Evolutionary conservation across 164 flowering plant species (phyloP).

Genomic region (Chloranthus sessilifolius): DNA sequence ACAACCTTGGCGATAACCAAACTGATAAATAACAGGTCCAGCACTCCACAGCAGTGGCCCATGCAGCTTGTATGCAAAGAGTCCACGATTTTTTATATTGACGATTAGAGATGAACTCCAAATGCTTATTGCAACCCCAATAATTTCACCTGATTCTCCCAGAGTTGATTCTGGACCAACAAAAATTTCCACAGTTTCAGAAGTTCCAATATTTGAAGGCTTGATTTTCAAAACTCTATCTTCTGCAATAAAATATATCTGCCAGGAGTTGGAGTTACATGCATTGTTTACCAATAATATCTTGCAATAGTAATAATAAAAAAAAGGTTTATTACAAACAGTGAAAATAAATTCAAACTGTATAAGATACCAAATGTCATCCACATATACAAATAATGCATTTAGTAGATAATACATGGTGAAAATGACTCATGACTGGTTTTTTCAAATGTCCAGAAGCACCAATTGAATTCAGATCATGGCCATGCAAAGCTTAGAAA

Average conservation of each 20-base stretch:
- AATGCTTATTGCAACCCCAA: conserved; percentile 61
- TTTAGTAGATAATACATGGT: too few species aligned
- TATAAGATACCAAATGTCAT: too few species aligned
- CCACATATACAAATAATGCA: too few species aligned
- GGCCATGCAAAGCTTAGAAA: too few species aligned
- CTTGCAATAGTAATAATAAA: too few species aligned
- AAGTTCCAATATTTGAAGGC: conserved; percentile 28
- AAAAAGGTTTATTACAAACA: too few species aligned
- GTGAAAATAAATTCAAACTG: too few species aligned
- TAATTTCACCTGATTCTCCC: conserved; percentile 41
- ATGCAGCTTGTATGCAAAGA: conserved; percentile 53
- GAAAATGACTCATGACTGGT: too few species aligned
- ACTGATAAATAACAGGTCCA: conserved; percentile 55
- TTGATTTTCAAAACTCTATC: conserved; percentile 49
- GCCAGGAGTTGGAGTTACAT: conserved; percentile 17
- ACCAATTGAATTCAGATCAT: too few species aligned
- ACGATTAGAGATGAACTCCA: conserved; percentile 51
- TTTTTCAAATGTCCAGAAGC: too few species aligned
- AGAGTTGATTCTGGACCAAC: conserved; percentile 42
- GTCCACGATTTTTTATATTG: conserved; percentile 47
- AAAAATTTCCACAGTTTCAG: conserved; percentile 41
- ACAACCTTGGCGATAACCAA: conserved; percentile 83
- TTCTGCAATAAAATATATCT: conserved; percentile 83
- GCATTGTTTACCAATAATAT: too few species aligned
- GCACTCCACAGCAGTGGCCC: conserved; percentile 66